Percentiles rank a stretch among this genome's conserved stretches.
These are phyloP conservation scores for Salvia miltiorrhiza DNA, from an alignment of 257 asterid species.

Conservation along the genomic window DNA sequence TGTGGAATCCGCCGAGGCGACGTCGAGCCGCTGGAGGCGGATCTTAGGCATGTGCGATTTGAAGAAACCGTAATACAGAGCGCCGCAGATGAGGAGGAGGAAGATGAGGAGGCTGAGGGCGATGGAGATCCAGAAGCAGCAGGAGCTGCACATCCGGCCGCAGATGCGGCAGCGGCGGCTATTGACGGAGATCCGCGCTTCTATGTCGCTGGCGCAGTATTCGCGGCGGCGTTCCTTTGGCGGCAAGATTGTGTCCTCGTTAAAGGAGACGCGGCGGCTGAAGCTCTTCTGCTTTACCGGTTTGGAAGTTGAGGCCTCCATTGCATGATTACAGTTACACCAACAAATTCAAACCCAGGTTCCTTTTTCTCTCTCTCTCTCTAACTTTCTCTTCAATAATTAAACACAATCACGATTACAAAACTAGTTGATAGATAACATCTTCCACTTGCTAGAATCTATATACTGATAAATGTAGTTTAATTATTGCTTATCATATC, in stretches of 20 bases:
- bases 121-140: conserved; percentile 32
- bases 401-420: too few relatives aligned
- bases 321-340: conserved; percentile 22
- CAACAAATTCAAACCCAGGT: background rate
- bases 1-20: background rate
- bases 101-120: conserved; percentile 21
- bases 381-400: too few relatives aligned
- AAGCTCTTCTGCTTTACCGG: too few relatives aligned
- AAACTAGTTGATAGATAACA: too few relatives aligned
- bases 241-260: conserved; percentile 21
- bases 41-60: conserved; percentile 39
- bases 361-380: too few relatives aligned
- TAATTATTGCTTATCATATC: background rate
- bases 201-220: conserved; percentile 14
- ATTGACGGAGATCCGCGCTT: background rate
- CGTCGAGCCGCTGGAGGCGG: conserved; percentile 34
- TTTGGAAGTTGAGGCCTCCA: conserved; percentile 28
- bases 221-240: conserved; percentile 14
- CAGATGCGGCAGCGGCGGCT: background rate
- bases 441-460: background rate
- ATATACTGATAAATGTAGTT: background rate
- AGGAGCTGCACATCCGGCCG: conserved; percentile 20
- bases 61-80: conserved; percentile 31
- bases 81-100: conserved; percentile 24
- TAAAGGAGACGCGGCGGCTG: conserved; percentile 46